Evolutionary conservation across 257 asterid species (phyloP).

Genomic region (Capsicum rhomboideum): DNA sequence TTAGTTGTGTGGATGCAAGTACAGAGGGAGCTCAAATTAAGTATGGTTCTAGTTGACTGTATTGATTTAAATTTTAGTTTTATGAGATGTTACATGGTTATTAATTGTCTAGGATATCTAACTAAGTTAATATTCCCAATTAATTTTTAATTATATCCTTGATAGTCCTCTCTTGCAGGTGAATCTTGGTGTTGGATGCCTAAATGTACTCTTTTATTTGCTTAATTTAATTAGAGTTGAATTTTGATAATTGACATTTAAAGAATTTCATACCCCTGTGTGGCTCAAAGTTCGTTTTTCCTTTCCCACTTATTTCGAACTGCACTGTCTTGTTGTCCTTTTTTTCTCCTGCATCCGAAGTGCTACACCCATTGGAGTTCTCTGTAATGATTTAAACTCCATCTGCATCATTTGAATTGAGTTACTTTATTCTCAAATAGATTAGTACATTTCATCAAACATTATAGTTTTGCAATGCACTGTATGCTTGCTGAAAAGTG

Average conservation of each 20-base stretch:
- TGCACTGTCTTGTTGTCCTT: not conserved
- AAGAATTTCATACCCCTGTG: not conserved
- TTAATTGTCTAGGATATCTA: not conserved
- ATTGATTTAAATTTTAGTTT: not conserved
- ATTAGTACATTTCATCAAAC: not conserved
- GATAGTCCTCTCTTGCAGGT: not conserved
- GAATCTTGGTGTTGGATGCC: not conserved
- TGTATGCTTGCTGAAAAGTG: not conserved
- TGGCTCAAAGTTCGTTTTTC: not conserved
- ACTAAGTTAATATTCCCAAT: not conserved
- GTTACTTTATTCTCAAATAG: not conserved
- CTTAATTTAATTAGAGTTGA: not conserved
- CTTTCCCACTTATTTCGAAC: not conserved
- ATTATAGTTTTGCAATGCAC: not conserved
- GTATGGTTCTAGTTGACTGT: not conserved
- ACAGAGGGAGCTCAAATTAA: not conserved
- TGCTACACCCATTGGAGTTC: not conserved
- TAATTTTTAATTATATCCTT: not conserved
- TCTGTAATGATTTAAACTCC: not conserved
- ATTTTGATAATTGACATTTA: not conserved
- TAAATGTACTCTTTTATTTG: not conserved
- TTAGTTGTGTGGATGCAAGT: not conserved
- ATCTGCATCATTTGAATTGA: not conserved
- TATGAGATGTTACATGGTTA: not conserved
- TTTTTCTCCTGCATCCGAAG: not conserved